A percentile compares a stretch with the other conserved stretches of the same genome.
phyloP scores from a whole-genome alignment of 176 grass and related monocot genomes.

The Musa schizocarpa region DNA sequence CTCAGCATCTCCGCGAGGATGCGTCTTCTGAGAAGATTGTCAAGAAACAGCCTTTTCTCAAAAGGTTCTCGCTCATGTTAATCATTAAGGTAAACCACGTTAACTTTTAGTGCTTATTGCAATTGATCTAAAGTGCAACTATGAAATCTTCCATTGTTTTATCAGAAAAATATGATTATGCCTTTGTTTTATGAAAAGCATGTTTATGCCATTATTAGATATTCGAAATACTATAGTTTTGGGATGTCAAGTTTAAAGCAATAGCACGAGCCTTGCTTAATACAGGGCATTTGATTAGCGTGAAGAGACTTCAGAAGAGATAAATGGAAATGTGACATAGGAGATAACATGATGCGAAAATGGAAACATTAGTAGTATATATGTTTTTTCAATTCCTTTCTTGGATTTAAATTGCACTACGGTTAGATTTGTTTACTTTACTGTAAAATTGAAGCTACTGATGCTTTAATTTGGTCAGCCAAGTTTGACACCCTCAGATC shows the following conservation, averaged over 20 bases:
- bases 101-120: neutral
- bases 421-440: neutral
- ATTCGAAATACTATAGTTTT: neutral
- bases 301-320: neutral
- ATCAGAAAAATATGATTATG: neutral
- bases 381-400: neutral
- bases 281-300: neutral
- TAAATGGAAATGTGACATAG: neutral
- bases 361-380: neutral
- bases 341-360: neutral
- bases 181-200: neutral
- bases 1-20: conserved; percentile 44
- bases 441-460: neutral
- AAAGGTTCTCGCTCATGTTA: conserved; percentile 35
- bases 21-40: conserved; percentile 20
- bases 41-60: conserved; percentile 35
- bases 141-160: neutral
- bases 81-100: conserved; percentile 47
- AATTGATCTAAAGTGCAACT: neutral
- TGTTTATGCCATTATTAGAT: neutral
- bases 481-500: neutral
- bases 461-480: neutral
- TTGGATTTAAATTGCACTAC: neutral
- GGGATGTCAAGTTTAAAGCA: neutral
- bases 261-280: neutral